A percentile compares a stretch with the other conserved stretches of the same genome.
Evolutionary conservation across 768 basidiomycete genomes (phyloP).

Genomic region (Bullera alba): DNA sequence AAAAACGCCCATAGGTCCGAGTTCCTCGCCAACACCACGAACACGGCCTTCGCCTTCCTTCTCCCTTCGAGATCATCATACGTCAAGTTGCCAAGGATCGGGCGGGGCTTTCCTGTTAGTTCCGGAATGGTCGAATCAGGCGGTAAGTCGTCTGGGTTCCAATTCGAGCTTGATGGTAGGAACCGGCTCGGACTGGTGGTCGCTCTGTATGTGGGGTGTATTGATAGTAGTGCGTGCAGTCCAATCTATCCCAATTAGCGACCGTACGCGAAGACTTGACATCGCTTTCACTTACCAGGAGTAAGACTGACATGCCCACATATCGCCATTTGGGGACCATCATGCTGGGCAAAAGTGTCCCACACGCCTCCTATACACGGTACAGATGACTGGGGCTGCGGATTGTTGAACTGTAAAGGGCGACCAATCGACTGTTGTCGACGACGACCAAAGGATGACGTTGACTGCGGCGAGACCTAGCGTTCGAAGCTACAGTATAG

Average conservation of each 20-base stretch:
- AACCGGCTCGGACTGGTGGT: constrained; percentile 29
- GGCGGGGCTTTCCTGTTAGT: constrained; percentile 9
- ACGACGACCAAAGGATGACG: no score
- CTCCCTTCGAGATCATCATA: constrained; percentile 20
- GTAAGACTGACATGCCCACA: constrained; percentile 21
- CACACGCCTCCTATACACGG: no score
- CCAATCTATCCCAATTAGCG: constrained; percentile 18
- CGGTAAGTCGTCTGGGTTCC: constrained; percentile 11
- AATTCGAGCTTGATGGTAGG: constrained; percentile 13
- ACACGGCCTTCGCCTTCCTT: constrained; percentile 67
- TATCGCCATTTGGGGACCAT: constrained; percentile 36
- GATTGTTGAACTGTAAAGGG: no score
- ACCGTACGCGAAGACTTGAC: no score
- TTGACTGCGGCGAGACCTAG: no score
- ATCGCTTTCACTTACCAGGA: constrained; percentile 28
- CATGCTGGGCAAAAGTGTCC: constrained; percentile 8
- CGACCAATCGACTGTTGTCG: no score
- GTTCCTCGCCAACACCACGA: constrained; percentile 60
- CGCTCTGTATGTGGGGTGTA: constrained; percentile 43
- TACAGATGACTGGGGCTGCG: no score
- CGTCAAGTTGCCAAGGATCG: constrained; percentile 22
- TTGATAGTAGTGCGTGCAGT: constrained; percentile 40
- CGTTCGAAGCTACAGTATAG: no score
- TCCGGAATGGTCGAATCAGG: constrained; percentile 23
- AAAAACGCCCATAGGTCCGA: constrained; percentile 51